Conservation (phyloP, 371 early-diverging fungal genomes). For the Saksenaea vasiformis region DNA sequence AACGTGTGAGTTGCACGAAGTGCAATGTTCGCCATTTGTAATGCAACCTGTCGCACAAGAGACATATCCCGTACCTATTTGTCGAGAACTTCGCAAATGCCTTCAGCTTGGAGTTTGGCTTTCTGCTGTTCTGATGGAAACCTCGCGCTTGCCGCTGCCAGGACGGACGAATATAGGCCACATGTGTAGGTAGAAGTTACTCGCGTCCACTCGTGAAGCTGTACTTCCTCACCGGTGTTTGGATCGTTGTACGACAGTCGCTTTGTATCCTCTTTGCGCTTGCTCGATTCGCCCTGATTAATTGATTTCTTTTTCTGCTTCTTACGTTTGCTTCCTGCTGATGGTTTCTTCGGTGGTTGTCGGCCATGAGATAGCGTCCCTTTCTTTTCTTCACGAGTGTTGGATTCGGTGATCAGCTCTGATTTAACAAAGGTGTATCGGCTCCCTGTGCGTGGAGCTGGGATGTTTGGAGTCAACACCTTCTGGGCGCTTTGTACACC, state of each 20-base stretch:
- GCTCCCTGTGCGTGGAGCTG: no score
- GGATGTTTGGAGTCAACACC: no score
- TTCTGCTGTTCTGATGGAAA: background rate
- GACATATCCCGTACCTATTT: no score
- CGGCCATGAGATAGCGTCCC: background rate
- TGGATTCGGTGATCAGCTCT: background rate
- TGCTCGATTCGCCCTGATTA: background rate
- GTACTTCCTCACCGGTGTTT: background rate
- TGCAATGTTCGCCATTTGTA: no score
- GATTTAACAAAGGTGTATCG: background rate
- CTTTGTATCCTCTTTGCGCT: background rate
- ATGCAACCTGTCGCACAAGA: no score
- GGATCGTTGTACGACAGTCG: background rate
- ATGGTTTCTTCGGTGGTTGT: background rate
- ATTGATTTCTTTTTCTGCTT: background rate
- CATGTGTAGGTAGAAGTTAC: background rate
- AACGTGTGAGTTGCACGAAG: no score
- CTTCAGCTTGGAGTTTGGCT: background rate
- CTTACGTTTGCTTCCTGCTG: background rate
- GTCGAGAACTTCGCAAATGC: no score
- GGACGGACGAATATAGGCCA: conserved; percentile 1
- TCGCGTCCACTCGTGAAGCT: background rate
- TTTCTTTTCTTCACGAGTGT: background rate
- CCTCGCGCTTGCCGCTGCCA: background rate
- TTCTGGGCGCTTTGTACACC: no score